phyloP scores from a whole-genome alignment of 1,139 yeast species.

The Geotrichum cucujoidarum region DNA sequence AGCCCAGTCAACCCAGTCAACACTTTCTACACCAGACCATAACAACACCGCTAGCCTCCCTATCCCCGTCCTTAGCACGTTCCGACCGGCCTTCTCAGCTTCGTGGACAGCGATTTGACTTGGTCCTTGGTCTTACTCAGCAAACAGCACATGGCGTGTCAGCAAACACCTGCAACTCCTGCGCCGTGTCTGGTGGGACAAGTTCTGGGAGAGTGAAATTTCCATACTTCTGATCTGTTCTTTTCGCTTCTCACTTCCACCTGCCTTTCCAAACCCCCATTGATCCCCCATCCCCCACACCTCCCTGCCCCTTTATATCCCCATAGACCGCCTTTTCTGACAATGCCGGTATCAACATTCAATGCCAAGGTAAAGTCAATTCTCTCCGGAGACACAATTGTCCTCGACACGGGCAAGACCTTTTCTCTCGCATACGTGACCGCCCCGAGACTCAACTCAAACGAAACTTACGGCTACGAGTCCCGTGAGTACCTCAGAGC shows the following conservation, averaged over 20 bases:
- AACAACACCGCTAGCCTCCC: too few relatives aligned
- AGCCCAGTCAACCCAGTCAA: too few relatives aligned
- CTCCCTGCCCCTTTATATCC: not conserved
- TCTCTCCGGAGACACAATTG: constrained; percentile 68
- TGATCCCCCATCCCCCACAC: not conserved
- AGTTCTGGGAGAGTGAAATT: too few relatives aligned
- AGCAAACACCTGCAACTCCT: too few relatives aligned
- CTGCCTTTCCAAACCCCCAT: not conserved
- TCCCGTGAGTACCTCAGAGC: constrained; percentile 59
- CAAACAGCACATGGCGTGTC: too few relatives aligned
- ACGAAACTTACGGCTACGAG: constrained; percentile 47
- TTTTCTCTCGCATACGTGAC: constrained; percentile 61
- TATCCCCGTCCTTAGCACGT: too few relatives aligned
- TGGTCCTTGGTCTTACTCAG: too few relatives aligned
- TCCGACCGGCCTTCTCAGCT: too few relatives aligned
- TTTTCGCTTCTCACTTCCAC: not conserved
- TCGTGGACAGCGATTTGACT: too few relatives aligned
- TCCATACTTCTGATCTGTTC: constrained; percentile 3
- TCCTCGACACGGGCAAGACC: constrained; percentile 57
- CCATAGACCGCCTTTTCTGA: not conserved
- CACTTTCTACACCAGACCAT: too few relatives aligned
- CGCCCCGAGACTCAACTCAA: constrained; percentile 44
- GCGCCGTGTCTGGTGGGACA: too few relatives aligned
- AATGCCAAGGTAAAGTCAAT: constrained; percentile 53
- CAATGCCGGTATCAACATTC: constrained; percentile 16